Evolutionary conservation across 495 filamentous ascomycete species (phyloP).

Genomic region (Lasiosphaeria ovina): DNA sequence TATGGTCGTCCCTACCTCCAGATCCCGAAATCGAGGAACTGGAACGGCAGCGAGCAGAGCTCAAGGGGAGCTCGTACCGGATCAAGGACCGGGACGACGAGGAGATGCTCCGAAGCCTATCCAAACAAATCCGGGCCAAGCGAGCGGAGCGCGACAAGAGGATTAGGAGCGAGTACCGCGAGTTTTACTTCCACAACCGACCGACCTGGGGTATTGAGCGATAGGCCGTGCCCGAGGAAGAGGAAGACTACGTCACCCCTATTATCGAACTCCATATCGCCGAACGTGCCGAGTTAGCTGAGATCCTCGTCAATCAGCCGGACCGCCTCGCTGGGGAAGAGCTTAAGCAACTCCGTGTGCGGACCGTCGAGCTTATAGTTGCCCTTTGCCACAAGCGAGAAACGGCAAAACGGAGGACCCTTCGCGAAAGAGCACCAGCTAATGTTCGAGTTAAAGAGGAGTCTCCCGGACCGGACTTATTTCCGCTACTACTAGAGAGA

Average conservation of each 20-base stretch:
- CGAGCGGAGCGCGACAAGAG: constrained; percentile 8
- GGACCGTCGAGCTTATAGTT: neutral
- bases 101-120: constrained; percentile 6
- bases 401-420: neutral
- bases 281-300: neutral
- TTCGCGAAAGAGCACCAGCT: neutral
- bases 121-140: constrained; percentile 11
- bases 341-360: neutral
- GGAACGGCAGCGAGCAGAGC: constrained; percentile 13
- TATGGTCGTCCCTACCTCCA: constrained; percentile 17
- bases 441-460: neutral
- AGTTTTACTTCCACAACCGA: constrained; percentile 25
- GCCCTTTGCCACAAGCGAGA: neutral
- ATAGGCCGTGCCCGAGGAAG: constrained; percentile 1
- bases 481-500: neutral
- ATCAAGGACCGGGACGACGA: constrained; percentile 15
- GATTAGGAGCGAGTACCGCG: constrained; percentile 18
- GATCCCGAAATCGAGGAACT: constrained; percentile 21
- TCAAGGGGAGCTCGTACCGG: constrained; percentile 19
- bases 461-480: neutral
- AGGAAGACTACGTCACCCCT: neutral
- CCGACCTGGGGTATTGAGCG: constrained; percentile 30
- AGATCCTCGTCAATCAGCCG: constrained; percentile 1
- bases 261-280: neutral
- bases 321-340: neutral